These are phyloP conservation scores for Aspergillus ruber DNA, from an alignment of 2,329 filamentous ascomycete species.

Conservation along the genomic window DNA sequence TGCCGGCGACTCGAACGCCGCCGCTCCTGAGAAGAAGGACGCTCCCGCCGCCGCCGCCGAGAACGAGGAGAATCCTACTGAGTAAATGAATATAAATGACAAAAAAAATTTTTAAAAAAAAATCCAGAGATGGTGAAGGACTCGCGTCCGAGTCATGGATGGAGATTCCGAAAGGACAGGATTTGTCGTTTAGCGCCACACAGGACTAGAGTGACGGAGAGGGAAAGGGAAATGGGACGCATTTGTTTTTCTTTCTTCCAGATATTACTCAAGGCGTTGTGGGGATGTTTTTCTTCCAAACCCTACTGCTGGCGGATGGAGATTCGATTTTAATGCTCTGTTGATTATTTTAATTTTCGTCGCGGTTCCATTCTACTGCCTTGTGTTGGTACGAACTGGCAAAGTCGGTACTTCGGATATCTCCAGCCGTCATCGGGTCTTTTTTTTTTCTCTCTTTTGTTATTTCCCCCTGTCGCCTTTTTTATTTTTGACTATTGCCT, in stretches of 20 bases:
- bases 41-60: constrained; percentile 31
- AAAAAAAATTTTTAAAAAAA: neutral
- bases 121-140: constrained; percentile 25
- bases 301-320: constrained; percentile 3
- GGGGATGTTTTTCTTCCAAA: constrained; percentile 1
- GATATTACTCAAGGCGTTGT: neutral
- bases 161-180: constrained; percentile 3
- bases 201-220: constrained; percentile 1
- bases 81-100: constrained; percentile 25
- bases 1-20: constrained; percentile 47
- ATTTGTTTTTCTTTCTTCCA: constrained; percentile 4
- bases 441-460: constrained; percentile 13
- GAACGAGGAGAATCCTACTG: constrained; percentile 34
- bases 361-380: constrained; percentile 1
- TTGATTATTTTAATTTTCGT: constrained; percentile 1
- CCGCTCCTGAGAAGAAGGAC: constrained; percentile 38
- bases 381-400: constrained; percentile 1
- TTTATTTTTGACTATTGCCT: constrained; percentile 19
- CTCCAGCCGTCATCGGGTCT: constrained; percentile 12
- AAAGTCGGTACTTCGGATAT: constrained; percentile 12
- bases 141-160: constrained; percentile 19
- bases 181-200: constrained; percentile 4
- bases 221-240: constrained; percentile 5
- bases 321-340: constrained; percentile 6
- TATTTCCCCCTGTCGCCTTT: constrained; percentile 10